Conservation (phyloP, 169 alveolate genomes). For the Plasmodium berghei region DNA sequence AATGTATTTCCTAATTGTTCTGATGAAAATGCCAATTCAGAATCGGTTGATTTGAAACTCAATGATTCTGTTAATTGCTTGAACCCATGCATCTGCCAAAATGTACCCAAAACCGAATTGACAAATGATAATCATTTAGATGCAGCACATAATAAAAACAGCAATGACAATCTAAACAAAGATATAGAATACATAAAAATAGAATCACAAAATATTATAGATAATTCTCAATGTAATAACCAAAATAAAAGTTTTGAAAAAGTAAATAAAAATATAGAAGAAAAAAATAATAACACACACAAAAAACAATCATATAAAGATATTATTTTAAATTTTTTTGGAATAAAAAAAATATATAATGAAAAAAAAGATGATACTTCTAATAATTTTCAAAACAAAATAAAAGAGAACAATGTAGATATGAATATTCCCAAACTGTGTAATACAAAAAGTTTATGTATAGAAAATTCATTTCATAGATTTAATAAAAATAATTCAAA, state of each 20-base stretch:
- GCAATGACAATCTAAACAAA: background rate
- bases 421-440: no score
- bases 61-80: no score
- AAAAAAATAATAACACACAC: background rate
- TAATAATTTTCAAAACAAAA: background rate
- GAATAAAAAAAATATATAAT: background rate
- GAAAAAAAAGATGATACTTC: background rate
- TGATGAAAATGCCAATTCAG: no score
- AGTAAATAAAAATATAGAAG: background rate
- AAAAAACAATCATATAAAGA: conserved; percentile 8
- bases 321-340: conserved; percentile 12
- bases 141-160: background rate
- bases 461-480: no score
- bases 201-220: no score
- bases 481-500: no score
- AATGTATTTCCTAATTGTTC: no score
- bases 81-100: background rate
- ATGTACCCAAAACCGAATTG: background rate
- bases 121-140: background rate
- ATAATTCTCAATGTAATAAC: background rate
- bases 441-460: no score
- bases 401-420: background rate
- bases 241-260: background rate
- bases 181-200: background rate
- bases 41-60: no score